Evolutionary conservation across 495 filamentous ascomycete species (phyloP).

Genomic region (Paragyromitra xinjiangensis): DNA sequence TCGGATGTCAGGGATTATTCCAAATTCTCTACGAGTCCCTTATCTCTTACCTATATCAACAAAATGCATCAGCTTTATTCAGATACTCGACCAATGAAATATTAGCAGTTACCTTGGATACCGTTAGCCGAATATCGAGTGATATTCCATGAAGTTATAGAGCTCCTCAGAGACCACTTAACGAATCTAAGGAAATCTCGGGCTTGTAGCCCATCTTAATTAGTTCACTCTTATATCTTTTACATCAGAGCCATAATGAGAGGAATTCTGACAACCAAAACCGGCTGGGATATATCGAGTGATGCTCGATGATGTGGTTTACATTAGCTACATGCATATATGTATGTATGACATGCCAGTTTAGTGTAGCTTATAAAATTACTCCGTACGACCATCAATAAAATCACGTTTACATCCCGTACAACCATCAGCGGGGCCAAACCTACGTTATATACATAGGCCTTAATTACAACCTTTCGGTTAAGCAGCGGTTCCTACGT

Average conservation of each 20-base stretch:
- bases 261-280: neutral
- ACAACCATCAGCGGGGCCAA: no score
- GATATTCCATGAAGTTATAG: slow-evolving; percentile 25
- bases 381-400: no score
- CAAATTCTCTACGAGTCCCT: neutral
- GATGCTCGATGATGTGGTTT: neutral
- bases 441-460: neutral
- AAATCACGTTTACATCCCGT: no score
- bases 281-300: neutral
- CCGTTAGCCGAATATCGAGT: neutral
- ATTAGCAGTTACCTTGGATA: neutral
- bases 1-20: neutral
- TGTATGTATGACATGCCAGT: no score
- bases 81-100: neutral
- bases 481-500: no score
- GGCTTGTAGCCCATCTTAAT: neutral
- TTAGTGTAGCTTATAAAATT: no score
- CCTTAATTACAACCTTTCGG: neutral
- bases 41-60: neutral
- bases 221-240: neutral
- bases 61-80: neutral
- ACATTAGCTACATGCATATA: no score
- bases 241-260: neutral
- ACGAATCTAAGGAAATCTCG: neutral
- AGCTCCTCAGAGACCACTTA: neutral